Evolutionary conservation across 257 asterid species (phyloP).

Genomic region (Forsythia suspensa): DNA sequence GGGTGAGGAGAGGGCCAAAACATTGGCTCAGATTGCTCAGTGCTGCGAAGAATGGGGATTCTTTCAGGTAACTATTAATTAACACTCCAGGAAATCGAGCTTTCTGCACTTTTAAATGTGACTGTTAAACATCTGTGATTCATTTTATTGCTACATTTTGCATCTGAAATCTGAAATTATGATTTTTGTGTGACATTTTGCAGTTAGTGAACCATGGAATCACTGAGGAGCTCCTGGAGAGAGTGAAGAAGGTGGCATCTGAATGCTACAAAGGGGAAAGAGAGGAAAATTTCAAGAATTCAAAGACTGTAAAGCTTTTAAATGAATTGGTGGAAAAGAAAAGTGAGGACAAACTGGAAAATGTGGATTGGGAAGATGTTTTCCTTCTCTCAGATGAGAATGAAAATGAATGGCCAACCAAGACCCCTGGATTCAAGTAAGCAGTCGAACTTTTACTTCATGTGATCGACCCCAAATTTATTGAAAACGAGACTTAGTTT

Average conservation of each 20-base stretch:
- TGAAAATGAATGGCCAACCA: constrained; percentile 56
- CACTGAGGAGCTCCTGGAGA: constrained; percentile 55
- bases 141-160: neutral
- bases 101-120: neutral
- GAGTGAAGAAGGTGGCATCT: constrained; percentile 53
- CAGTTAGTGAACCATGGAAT: constrained; percentile 71
- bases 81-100: neutral
- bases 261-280: constrained; percentile 58
- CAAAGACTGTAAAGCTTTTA: constrained; percentile 44
- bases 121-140: neutral
- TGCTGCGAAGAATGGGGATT: constrained; percentile 71
- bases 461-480: constrained; percentile 9
- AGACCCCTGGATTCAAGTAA: constrained; percentile 54
- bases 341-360: constrained; percentile 34
- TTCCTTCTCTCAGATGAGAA: constrained; percentile 65
- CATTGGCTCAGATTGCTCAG: constrained; percentile 48
- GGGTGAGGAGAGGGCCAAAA: constrained; percentile 48
- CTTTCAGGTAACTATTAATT: constrained; percentile 44
- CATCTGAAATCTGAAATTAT: neutral
- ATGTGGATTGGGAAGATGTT: constrained; percentile 77
- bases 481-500: neutral
- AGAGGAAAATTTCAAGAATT: constrained; percentile 46
- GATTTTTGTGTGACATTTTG: neutral
- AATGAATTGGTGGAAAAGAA: constrained; percentile 43
- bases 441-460: constrained; percentile 10